Evolutionary conservation across 2,329 filamentous ascomycete species (phyloP).

Genomic region (Pseudogymnoascus sp.): DNA sequence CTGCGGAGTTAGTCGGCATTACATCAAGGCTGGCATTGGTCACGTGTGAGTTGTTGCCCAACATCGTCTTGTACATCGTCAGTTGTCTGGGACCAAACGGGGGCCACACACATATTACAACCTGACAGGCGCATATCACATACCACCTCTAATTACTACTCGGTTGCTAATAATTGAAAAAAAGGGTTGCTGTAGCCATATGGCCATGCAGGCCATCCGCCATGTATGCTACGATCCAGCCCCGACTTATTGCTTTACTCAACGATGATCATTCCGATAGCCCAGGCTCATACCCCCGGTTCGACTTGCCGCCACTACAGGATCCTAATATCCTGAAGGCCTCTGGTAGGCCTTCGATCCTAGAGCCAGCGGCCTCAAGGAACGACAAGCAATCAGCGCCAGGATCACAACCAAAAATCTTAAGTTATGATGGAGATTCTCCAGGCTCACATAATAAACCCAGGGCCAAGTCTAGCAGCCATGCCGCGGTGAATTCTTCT

Average conservation of each 20-base stretch:
- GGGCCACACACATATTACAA: not conserved
- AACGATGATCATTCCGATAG: conserved; percentile 38
- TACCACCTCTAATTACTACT: not conserved
- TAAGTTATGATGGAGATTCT: conserved; percentile 2
- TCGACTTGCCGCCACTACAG: conserved; percentile 50
- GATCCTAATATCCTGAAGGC: conserved; percentile 38
- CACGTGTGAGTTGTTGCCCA: not conserved
- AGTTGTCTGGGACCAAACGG: not conserved
- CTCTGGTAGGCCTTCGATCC: conserved; percentile 38
- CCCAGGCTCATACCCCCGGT: conserved; percentile 35
- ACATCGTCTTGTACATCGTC: not conserved
- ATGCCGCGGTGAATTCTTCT: conserved; percentile 10
- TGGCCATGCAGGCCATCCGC: conserved; percentile 10
- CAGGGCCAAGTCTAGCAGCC: not conserved
- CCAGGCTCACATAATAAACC: conserved; percentile 2
- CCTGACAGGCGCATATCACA: not conserved
- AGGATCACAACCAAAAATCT: not conserved
- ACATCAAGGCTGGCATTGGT: not conserved
- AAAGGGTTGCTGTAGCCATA: not conserved
- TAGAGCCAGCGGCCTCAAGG: conserved; percentile 40
- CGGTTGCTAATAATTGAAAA: not conserved
- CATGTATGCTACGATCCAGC: conserved; percentile 50
- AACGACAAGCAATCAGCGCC: not conserved
- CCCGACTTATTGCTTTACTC: conserved; percentile 57
- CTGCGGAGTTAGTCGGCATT: not conserved